Base-by-base conservation (phyloP, 345 rosid species). In the Firmiana major region DNA sequence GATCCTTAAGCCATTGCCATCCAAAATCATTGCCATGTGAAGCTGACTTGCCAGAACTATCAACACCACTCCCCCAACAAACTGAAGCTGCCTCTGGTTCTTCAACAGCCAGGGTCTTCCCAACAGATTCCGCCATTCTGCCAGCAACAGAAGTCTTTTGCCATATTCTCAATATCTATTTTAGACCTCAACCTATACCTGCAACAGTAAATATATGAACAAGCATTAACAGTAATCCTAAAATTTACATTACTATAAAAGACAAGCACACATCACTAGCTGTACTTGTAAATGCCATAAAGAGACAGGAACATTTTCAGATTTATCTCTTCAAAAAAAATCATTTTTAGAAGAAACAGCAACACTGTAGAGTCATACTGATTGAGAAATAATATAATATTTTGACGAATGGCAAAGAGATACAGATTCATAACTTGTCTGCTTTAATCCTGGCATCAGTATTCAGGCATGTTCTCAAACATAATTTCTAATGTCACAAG, bases 1-100 rank as follows among this genome's bases (percentile, higher is more conserved):
- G 98, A 85, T 97, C 99, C 74, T 80, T 85, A 75, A 92, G 86
- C 98, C 99, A 97, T 80, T 86, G 91, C 93, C 90, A 94, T 34
- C 97, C 96, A 31, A 16, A 63, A 57, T 81, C 83, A 77, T 31
- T 85, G 75, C 94, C 94, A 76, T 75, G 87, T 26, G 93, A 85
- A 78, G 97, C 82, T 16, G 90, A 85, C 79, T 81, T 71, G 72
- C 85, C 93, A 54, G 90, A 74, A 49, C n/a, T 77, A 87, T 91
- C 95, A 79, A 79, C 78, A 0, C 83, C 87, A 75, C 84, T 79
- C 4, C 93, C 97, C 91, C 91, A 91, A 69, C 97, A 93, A 4
- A 92, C 79, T 71, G 90, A 85, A 15, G 90, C 88, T 21, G 91
- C 89, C 58, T 86, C 94, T 10, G 91, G 91, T 71, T 90, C 94